Percentiles rank a stretch among this genome's conserved stretches.
These are phyloP conservation scores for Candida boidinii DNA, from an alignment of 805 yeast species.

Conservation along the genomic window DNA sequence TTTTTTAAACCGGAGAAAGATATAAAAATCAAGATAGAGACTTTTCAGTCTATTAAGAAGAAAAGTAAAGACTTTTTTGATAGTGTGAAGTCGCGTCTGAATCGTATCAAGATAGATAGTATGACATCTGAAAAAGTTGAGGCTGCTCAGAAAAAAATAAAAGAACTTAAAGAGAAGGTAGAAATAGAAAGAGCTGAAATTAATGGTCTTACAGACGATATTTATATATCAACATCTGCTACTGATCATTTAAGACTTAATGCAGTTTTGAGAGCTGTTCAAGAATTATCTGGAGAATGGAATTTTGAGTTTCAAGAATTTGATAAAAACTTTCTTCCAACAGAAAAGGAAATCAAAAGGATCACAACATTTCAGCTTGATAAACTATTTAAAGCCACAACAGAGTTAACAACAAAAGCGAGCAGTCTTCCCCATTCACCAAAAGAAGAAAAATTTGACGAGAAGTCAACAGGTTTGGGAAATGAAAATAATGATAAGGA, in stretches of 20 bases:
- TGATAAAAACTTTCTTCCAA: constrained; percentile 72
- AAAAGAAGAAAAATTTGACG: constrained; percentile 15
- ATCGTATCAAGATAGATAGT: constrained; percentile 70
- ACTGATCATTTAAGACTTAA: constrained; percentile 68
- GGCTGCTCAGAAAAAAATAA: constrained; percentile 54
- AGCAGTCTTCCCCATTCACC: constrained; percentile 10
- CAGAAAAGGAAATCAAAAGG: constrained; percentile 86
- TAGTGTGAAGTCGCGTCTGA: constrained; percentile 61
- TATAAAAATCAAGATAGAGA: constrained; percentile 57
- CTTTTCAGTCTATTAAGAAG: constrained; percentile 42
- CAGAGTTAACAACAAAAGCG: constrained; percentile 26
- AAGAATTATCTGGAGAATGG: constrained; percentile 81
- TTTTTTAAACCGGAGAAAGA: constrained; percentile 68
- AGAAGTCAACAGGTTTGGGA: constrained; percentile 8
- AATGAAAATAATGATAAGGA: constrained; percentile 7
- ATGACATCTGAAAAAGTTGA: constrained; percentile 64
- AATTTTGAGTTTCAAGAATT: constrained; percentile 75
- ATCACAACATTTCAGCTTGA: constrained; percentile 84
- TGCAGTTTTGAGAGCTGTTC: constrained; percentile 57
- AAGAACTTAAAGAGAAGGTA: constrained; percentile 46
- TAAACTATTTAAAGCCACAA: constrained; percentile 50
- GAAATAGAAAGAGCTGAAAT: constrained; percentile 42
- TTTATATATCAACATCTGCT: constrained; percentile 48
- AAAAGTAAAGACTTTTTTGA: constrained; percentile 58
- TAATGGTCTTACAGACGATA: constrained; percentile 33